Evolutionary conservation across 2,329 filamentous ascomycete genomes (phyloP), one percentile per base, ranked within the genome.

Genomic region (Colletotrichum echinochloae): DNA sequence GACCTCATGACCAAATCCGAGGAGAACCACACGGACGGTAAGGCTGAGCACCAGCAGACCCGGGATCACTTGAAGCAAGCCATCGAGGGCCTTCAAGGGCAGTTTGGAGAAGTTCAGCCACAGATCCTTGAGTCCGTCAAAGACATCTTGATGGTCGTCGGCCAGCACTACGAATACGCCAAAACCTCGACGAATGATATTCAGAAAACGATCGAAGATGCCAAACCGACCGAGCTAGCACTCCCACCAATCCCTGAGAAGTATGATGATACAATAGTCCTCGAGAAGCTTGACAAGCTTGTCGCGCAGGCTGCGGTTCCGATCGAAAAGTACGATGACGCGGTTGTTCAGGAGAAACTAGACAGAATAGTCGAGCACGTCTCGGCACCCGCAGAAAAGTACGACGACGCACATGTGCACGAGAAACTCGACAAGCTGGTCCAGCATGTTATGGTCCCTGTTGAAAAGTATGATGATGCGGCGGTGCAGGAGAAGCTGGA

Each of bases 91-190:
- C 84, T 98, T 1, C 92, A 97, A 77, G 91, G 88, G 70, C 90
- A 96, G 68, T 87, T 97, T 37, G 88, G 88, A 11, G 94, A 98
- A 78, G 92, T 92, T 74, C 92, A 98, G 75, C 96, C 96, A 1
- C 92, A 97, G 81, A 92, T 98, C 74, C 88, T 98, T 67, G 91
- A 95, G 63, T 89, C 93, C 0, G 89, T 99, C 74, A 92, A 94
- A 75, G 93, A 98, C 76, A 90, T 98, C n/a, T 86, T 97, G 48
- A 85, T 90, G 9, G 86, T 97, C 30, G 93, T 97, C 65, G 92
- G 90, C 30, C 89, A 97, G 78, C 95, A 98, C 78, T 97, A 92
- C 76, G 94, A 97, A 75, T 93, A 97, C 77, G 92, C 94, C 18
- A 94, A 95, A 80, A 86, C 88, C 54, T 87, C 91, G 0, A 83